Base-by-base conservation (phyloP, 495 filamentous ascomycete genomes). In the Daldinia childiae region DNA sequence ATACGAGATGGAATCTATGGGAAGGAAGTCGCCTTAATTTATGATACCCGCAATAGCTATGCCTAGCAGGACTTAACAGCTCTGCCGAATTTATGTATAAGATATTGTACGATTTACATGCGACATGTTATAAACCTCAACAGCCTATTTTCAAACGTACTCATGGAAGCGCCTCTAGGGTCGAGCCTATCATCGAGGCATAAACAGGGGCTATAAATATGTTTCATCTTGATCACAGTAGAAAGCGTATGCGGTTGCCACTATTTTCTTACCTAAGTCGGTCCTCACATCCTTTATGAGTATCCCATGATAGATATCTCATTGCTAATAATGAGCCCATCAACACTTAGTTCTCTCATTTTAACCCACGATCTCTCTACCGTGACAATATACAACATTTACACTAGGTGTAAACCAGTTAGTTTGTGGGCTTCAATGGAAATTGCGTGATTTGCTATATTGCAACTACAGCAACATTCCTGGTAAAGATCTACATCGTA, bases 1-100 rank as follows among this genome's bases (percentile, higher is more conserved):
- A 6, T 74, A 74, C 32, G 74, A 76, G 57, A 69, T 76, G 74
- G 74, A 74, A 1, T 48, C 43, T 14, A 65, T 72, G 61, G 62
- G 69, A 19, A 64, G 66, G 34, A 41, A 50, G 27, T 73, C 73
- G 14, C 21, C 17, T 60, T 75, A 48, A 69, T 50, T 30, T 50
- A 61, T 62, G 43, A 60, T 55, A 57, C 52, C 67, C 54, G 14
- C 14, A 12, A 55, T 21, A 1, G 24, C 32, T 6, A 26, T 43
- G 21, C 9, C 21, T 43, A 4, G 27, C 12, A 34, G 17, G 17
- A 36, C 24, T 51, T 19, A 4, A 38, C 26, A 41, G 38, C 15
- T 30, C 21, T 12, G 56, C 14, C 32, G 19, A 15, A 39, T 54
- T 59, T 48, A 8, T 48, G 43, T 48, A 24, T 48, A 48, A 24